Conservation (phyloP, 768 basidiomycete species). For the Mycena haematopus region DNA sequence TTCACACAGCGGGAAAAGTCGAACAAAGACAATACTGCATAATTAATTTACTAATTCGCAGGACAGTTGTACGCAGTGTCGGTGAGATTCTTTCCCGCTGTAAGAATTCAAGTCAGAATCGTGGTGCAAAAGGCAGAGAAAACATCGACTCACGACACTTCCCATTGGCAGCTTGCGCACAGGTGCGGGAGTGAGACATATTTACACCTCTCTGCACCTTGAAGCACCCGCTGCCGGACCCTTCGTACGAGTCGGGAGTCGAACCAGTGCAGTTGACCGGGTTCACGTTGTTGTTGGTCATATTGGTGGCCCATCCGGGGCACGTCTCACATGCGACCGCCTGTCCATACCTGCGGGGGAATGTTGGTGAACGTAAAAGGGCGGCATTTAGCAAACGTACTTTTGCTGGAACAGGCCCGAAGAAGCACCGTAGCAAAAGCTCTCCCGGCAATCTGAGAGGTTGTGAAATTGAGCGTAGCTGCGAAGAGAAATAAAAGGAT, state of each 20-base stretch:
- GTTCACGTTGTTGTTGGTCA: conserved; percentile 11
- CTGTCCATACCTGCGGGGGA: conserved; percentile 12
- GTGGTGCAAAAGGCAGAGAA: neutral
- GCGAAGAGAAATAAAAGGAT: neutral
- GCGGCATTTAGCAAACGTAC: neutral
- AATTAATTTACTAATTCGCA: no score
- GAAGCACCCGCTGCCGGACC: conserved; percentile 18
- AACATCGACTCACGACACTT: conserved; percentile 12
- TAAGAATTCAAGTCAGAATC: neutral
- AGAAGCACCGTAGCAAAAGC: conserved; percentile 11
- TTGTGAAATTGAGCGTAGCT: neutral
- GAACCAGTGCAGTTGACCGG: conserved; percentile 18
- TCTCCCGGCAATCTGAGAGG: neutral
- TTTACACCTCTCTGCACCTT: neutral
- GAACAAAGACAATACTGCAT: no score
- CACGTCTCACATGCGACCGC: conserved; percentile 15
- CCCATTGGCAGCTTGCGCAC: conserved; percentile 6
- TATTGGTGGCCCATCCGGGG: conserved; percentile 15
- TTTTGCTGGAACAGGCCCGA: conserved; percentile 12
- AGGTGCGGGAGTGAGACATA: neutral
- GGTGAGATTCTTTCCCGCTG: neutral
- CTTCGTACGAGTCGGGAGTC: conserved; percentile 5
- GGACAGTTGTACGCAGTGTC: no score
- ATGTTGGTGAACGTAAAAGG: neutral
- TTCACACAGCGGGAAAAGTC: no score